Evolutionary conservation across 2,329 filamentous ascomycete genomes (phyloP).

Genomic region (Epichloe baconii): DNA sequence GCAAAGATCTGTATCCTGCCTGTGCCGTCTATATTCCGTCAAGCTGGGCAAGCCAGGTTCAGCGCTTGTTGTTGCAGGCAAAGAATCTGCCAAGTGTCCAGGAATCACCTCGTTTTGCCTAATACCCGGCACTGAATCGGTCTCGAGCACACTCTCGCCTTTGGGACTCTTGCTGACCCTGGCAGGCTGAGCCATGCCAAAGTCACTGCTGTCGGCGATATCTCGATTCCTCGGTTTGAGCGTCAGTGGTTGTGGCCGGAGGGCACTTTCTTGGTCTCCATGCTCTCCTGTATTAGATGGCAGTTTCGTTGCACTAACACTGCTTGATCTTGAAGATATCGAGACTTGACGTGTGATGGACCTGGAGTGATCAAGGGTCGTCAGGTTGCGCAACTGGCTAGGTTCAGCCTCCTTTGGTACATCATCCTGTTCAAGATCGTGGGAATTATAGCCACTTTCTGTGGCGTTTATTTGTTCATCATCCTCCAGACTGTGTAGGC

Average conservation of each 20-base stretch:
- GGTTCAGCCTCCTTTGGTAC: background rate
- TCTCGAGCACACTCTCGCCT: background rate
- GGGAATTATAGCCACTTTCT: background rate
- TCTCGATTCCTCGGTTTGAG: background rate
- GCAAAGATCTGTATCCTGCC: slow-evolving; percentile 7
- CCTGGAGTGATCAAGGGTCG: background rate
- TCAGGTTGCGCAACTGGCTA: too few relatives aligned
- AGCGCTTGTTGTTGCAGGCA: background rate
- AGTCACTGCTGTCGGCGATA: background rate
- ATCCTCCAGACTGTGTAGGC: background rate
- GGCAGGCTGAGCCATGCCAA: background rate
- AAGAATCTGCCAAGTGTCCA: background rate
- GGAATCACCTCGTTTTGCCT: background rate
- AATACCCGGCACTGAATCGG: background rate
- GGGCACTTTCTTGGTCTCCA: background rate
- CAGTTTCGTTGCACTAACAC: background rate
- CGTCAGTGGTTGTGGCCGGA: background rate
- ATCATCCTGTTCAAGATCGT: slow-evolving; percentile 1
- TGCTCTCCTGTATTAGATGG: background rate
- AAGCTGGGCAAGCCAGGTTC: slow-evolving; percentile 6
- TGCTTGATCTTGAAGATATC: background rate
- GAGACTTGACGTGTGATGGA: background rate
- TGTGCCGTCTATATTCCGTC: slow-evolving; percentile 6
- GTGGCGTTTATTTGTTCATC: background rate
- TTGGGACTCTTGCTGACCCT: background rate